phyloP scores from a whole-genome alignment of 805 yeast genomes.

The Candida awuae region DNA sequence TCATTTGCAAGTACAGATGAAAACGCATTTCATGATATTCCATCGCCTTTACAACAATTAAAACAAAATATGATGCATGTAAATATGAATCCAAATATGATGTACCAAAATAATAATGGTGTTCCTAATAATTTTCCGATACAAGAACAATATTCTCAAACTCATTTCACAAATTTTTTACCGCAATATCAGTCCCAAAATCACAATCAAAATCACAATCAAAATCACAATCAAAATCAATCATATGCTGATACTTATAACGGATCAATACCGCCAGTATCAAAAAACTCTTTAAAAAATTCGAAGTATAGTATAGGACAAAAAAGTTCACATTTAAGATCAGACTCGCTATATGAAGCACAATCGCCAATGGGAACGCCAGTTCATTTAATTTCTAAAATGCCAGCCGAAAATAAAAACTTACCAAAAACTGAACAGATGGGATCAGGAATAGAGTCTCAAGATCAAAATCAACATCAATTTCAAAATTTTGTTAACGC shows the following conservation, averaged over 20 bases:
- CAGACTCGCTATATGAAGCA: not conserved
- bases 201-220: not conserved
- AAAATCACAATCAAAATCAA: not conserved
- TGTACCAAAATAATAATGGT: too few relatives aligned
- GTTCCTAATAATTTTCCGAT: too few relatives aligned
- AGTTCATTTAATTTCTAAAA: not conserved
- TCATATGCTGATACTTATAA: too few relatives aligned
- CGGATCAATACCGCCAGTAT: too few relatives aligned
- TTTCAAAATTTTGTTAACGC: too few relatives aligned
- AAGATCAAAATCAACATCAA: not conserved
- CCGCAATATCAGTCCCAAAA: not conserved
- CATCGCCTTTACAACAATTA: conserved; percentile 2
- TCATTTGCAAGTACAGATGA: not conserved
- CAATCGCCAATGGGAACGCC: not conserved
- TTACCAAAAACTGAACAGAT: too few relatives aligned
- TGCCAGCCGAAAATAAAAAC: too few relatives aligned
- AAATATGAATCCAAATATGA: not conserved
- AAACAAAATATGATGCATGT: not conserved
- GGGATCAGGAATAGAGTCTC: too few relatives aligned
- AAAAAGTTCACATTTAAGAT: not conserved
- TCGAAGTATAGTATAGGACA: not conserved
- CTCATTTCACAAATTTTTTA: too few relatives aligned
- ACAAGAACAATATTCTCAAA: too few relatives aligned
- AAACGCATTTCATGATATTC: not conserved
- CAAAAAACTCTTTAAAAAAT: too few relatives aligned